These are phyloP conservation scores for Breviolum minutum DNA, from an alignment of 73 alveolate genomes.

Conservation along the genomic window DNA sequence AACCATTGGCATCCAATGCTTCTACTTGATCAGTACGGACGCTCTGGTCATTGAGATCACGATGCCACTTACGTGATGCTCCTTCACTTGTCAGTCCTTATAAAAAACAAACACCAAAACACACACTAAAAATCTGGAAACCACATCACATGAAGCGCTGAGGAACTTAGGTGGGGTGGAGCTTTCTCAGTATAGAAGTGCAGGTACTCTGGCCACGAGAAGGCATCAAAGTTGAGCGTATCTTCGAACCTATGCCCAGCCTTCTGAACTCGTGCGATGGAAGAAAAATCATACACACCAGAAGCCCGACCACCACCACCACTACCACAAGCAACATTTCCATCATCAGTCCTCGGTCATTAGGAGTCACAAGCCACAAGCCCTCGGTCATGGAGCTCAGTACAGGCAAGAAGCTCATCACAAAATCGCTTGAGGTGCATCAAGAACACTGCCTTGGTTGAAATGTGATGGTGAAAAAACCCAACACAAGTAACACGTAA, in stretches of 20 bases:
- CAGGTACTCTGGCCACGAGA: background rate
- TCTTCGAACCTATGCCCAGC: background rate
- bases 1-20: background rate
- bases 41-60: background rate
- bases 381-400: background rate
- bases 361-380: background rate
- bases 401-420: background rate
- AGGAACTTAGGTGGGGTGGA: background rate
- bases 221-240: background rate
- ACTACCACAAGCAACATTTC: too few species aligned
- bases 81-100: background rate
- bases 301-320: too few species aligned
- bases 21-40: background rate
- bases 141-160: too few species aligned
- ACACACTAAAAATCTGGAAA: background rate
- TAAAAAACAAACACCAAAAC: background rate
- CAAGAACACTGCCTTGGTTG: background rate
- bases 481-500: too few species aligned
- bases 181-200: background rate
- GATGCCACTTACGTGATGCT: background rate
- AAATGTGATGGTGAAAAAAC: too few species aligned
- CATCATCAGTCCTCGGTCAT: background rate
- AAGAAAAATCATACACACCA: background rate
- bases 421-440: background rate
- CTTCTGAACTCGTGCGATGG: background rate